These are phyloP conservation scores for Chenopodium berlandieri DNA, from an alignment of 148 eudicot genomes.

Conservation along the genomic window DNA sequence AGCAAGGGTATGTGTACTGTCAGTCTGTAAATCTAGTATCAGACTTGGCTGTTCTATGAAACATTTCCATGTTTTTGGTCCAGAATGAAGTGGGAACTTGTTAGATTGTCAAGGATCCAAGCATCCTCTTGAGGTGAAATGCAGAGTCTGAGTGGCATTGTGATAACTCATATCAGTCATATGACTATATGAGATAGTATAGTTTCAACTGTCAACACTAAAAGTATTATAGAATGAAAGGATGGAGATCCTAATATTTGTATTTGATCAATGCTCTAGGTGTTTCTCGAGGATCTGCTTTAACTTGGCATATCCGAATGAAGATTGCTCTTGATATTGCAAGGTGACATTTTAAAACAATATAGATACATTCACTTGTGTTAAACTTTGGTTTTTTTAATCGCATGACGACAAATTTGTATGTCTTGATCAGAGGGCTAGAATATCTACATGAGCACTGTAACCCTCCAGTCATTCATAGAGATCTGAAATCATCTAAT, in stretches of 20 bases:
- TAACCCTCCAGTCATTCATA: slow-evolving; percentile 71
- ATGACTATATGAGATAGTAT: not conserved
- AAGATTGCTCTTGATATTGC: slow-evolving; percentile 71
- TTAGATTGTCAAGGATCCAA: not conserved
- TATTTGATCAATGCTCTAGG: slow-evolving; percentile 38
- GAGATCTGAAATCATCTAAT: slow-evolving; percentile 87
- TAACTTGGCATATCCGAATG: slow-evolving; percentile 61
- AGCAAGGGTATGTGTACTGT: no score
- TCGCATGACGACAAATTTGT: slow-evolving; percentile 22
- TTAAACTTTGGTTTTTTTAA: not conserved
- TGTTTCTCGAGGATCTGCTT: slow-evolving; percentile 54
- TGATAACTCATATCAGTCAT: not conserved
- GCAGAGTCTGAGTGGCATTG: not conserved
- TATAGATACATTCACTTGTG: not conserved
- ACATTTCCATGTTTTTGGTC: not conserved
- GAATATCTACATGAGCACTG: slow-evolving; percentile 80
- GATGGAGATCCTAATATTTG: slow-evolving; percentile 6
- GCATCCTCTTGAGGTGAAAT: not conserved
- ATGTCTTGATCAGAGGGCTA: slow-evolving; percentile 55
- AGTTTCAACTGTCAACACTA: not conserved
- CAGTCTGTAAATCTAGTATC: not conserved
- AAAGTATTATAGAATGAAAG: not conserved
- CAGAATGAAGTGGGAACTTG: not conserved
- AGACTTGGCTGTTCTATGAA: not conserved
- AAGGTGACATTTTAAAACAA: slow-evolving; percentile 37